A percentile compares a stretch with the other conserved stretches of the same genome.
Evolutionary conservation across 2,329 filamentous ascomycete species (phyloP).

Genomic region (Nannizzia gypsea): DNA sequence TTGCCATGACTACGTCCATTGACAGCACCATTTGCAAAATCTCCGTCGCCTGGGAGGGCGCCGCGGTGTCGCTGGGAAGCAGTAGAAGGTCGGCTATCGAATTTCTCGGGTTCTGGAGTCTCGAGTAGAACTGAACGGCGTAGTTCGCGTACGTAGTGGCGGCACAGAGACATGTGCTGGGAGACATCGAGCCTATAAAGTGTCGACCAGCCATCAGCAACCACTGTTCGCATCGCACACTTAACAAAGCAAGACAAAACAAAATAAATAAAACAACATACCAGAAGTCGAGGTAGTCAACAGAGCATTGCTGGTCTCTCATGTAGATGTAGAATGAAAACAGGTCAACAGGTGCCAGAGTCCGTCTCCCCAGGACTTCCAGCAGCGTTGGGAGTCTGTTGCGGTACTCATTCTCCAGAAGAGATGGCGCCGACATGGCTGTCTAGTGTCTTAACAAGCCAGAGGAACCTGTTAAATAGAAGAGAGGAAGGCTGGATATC

Average conservation of each 20-base stretch:
- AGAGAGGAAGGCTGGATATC: neutral
- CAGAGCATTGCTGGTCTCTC: slow-evolving; percentile 94
- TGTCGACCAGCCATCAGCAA: neutral
- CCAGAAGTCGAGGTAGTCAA: slow-evolving; percentile 98
- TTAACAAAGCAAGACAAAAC: neutral
- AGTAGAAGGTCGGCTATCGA: slow-evolving; percentile 51
- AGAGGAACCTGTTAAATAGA: neutral
- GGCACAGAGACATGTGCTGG: slow-evolving; percentile 92
- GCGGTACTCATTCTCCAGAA: slow-evolving; percentile 41
- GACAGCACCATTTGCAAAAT: slow-evolving; percentile 32
- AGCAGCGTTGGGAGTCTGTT: slow-evolving; percentile 89
- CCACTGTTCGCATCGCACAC: slow-evolving; percentile 6
- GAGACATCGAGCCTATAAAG: slow-evolving; percentile 83
- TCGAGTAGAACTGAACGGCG: slow-evolving; percentile 84
- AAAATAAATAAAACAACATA: slow-evolving; percentile 35
- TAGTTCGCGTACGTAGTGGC: slow-evolving; percentile 92
- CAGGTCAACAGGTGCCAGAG: slow-evolving; percentile 87
- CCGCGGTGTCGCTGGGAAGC: slow-evolving; percentile 5
- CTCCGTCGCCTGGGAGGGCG: neutral
- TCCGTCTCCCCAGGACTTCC: slow-evolving; percentile 86
- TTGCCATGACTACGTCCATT: slow-evolving; percentile 27
- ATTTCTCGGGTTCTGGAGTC: slow-evolving; percentile 79
- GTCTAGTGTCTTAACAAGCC: neutral
- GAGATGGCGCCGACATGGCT: slow-evolving; percentile 15
- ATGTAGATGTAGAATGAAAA: slow-evolving; percentile 99